Conservation (phyloP, 139 green algal genomes). For the Coelastrella sp. region DNA sequence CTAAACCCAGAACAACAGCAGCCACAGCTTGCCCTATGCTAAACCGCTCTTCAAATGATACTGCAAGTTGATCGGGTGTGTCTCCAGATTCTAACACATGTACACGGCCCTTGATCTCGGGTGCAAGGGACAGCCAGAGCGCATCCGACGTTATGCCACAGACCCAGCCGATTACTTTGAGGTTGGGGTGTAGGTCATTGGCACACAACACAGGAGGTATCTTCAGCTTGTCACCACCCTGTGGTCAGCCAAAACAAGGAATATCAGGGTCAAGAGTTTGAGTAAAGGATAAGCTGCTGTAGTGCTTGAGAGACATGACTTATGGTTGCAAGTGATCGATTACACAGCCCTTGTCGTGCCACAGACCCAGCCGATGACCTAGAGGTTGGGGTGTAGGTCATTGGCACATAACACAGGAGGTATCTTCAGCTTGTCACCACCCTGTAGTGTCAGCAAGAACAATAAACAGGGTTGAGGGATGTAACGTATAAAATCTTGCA, state of each 20-base stretch:
- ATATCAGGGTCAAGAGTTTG: no score
- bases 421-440: background rate
- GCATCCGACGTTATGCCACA: constrained; percentile 15
- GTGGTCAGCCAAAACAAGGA: background rate
- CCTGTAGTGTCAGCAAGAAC: background rate
- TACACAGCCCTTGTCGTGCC: no score
- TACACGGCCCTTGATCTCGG: constrained; percentile 61
- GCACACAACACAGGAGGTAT: constrained; percentile 21
- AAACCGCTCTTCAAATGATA: constrained; percentile 50
- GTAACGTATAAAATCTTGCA: no score
- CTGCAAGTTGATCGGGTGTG: constrained; percentile 48
- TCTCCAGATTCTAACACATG: constrained; percentile 62
- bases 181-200: constrained; percentile 50
- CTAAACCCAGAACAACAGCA: constrained; percentile 45
- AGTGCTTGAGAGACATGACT: no score
- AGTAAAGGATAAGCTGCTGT: no score
- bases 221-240: constrained; percentile 18
- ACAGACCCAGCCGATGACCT: no score
- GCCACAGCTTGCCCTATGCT: constrained; percentile 57
- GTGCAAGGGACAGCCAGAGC: constrained; percentile 65
- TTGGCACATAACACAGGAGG: no score
- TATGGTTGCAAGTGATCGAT: no score
- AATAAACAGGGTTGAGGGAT: background rate
- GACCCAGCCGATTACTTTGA: constrained; percentile 36
- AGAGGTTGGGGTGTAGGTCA: background rate